Evolutionary conservation across 78 protist species (phyloP).

Genomic region (Tieghemostelium lacteum): DNA sequence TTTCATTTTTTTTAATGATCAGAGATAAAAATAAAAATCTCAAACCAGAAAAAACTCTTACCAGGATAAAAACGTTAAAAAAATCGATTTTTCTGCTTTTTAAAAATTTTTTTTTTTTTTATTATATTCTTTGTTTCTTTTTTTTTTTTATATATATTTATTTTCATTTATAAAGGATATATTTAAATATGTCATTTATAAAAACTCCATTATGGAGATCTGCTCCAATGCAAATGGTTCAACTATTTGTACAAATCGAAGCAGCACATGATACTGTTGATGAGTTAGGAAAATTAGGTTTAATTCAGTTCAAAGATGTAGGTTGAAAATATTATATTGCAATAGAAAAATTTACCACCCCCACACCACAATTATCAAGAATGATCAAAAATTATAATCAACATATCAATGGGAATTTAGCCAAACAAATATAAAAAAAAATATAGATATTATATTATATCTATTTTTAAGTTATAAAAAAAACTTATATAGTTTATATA

Average conservation of each 20-base stretch:
- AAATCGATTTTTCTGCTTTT: too few relatives aligned
- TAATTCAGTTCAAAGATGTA: constrained; percentile 88
- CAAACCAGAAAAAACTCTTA: too few relatives aligned
- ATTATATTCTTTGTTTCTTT: too few relatives aligned
- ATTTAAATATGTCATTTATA: constrained; percentile 1
- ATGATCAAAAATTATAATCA: neutral
- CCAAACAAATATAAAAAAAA: neutral
- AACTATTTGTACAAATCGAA: constrained; percentile 90
- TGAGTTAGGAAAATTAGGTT: constrained; percentile 87
- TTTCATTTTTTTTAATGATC: too few relatives aligned
- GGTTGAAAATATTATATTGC: constrained; percentile 1
- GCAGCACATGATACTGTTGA: constrained; percentile 90
- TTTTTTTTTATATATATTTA: too few relatives aligned
- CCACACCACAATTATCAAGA: neutral
- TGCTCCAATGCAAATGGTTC: constrained; percentile 88
- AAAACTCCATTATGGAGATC: constrained; percentile 78
- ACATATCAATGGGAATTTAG: neutral
- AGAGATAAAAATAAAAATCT: too few relatives aligned
- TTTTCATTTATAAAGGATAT: neutral
- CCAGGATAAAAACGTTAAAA: too few relatives aligned
- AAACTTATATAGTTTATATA: too few relatives aligned
- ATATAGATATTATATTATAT: neutral
- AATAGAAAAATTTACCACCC: neutral
- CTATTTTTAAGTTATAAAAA: neutral
- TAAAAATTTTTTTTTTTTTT: too few relatives aligned